phyloP scores from a whole-genome alignment of 1,284 basidiomycete species.

The Pyrrhoderma noxium region DNA sequence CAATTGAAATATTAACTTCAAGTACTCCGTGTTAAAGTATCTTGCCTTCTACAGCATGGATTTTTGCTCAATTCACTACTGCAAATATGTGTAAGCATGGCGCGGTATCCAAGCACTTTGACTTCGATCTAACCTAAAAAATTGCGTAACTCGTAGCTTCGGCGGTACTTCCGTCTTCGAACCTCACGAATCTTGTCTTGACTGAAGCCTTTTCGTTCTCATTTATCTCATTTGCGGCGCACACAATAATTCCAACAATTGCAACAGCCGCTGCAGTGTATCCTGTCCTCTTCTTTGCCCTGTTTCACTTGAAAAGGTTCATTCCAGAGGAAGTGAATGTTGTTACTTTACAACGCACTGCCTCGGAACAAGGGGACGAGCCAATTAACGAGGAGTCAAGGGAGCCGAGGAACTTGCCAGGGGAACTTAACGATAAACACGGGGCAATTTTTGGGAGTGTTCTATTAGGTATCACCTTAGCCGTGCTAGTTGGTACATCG shows the following conservation, averaged over 20 bases:
- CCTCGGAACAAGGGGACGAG: neutral
- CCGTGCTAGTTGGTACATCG: conserved; percentile 49
- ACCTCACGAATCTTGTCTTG: conserved; percentile 40
- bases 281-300: conserved; percentile 15
- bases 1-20: conserved; percentile 25
- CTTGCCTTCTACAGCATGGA: conserved; percentile 52
- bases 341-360: conserved; percentile 6
- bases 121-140: conserved; percentile 20
- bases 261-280: conserved; percentile 19
- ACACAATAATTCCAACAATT: conserved; percentile 23
- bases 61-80: conserved; percentile 61
- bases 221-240: conserved; percentile 19
- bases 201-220: conserved; percentile 23
- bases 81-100: conserved; percentile 77
- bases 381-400: neutral
- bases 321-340: conserved; percentile 12
- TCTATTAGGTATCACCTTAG: conserved; percentile 44
- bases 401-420: neutral
- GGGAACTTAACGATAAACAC: conserved; percentile 23
- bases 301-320: conserved; percentile 6
- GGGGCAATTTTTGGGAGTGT: conserved; percentile 33
- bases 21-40: conserved; percentile 30
- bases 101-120: conserved; percentile 47
- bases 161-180: conserved; percentile 36
- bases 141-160: conserved; percentile 23